Base-by-base conservation (phyloP, 208 protist genomes). In the Crithidia mellificae region DNA sequence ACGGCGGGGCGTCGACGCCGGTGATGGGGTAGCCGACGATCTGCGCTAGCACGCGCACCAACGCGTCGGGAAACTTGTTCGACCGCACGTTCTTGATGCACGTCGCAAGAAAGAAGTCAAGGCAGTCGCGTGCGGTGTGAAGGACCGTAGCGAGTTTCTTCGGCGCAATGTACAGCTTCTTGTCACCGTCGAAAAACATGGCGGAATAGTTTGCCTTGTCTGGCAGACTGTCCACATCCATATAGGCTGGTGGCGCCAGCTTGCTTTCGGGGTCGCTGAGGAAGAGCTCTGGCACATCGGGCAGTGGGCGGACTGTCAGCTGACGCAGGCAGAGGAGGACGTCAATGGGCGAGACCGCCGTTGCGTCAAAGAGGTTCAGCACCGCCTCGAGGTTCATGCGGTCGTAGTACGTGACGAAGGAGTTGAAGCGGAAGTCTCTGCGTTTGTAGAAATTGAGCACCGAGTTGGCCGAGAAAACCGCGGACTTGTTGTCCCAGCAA, bases 81-180 rank as follows among this genome's bases (percentile, higher is more conserved):
- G 85, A 83, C 46, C 85, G 71, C 1, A 94, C 77, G 32, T 85
- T 77, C 43, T 88, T 89, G 68, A 96, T 92, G 63, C 78, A 78
- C 25, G 88, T 75, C 8, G 86, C 88, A 36, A 96, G 77, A 61
- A 92, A 96, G 64, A 90, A 94, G 63, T 96, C 91, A 63, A 96
- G 89, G 70, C 85, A 92, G 29, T 92, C 77, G 7, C 88, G 79
- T 25, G 83, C 76, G 41, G 83, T 81, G 61, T 85, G 72, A 34
- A 96, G 44, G 14, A 79, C 70, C 15, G 51, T 47, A 29, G 85
- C 90, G 17, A 89, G 65, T 41, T 56, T 53, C 8, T 84, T 68
- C 17, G 81, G 68, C 30, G 87, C 79, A 5, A 93, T 56, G 61
- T 85, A 96, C 43, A 92, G 38, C 65, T 93, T 96, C 64, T 91